A percentile compares a stretch with the other conserved stretches of the same genome.
Conservation (phyloP, 495 filamentous ascomycete species). For the Neurospora pannonica region DNA sequence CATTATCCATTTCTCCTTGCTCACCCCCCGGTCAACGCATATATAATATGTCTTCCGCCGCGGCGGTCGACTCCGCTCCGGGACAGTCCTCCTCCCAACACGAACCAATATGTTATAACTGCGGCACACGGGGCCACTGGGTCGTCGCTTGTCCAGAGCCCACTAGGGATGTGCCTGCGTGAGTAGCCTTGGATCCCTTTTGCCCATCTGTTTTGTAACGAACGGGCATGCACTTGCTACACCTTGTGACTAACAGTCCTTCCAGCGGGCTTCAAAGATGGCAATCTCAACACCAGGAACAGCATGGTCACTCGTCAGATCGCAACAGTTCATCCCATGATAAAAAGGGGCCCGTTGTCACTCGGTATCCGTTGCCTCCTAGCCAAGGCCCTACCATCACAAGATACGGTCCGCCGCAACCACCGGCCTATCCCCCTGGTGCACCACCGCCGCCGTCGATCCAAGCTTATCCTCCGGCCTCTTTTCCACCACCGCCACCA, state of each 20-base stretch:
- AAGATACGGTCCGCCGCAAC: conserved; percentile 16
- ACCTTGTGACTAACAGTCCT: conserved; percentile 11
- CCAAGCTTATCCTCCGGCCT: conserved; percentile 9
- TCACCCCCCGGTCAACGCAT: neutral
- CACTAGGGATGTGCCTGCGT: conserved; percentile 46
- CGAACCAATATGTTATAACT: conserved; percentile 43
- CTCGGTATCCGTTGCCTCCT: conserved; percentile 30
- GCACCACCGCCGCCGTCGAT: conserved; percentile 16
- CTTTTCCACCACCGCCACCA: conserved; percentile 15
- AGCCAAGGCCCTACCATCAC: conserved; percentile 15
- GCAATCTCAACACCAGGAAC: conserved; percentile 30
- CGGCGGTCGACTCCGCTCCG: conserved; percentile 23
- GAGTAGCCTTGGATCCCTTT: conserved; percentile 27
- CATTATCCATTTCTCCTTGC: neutral
- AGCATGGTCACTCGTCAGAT: conserved; percentile 18
- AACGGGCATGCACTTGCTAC: neutral
- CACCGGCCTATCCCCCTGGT: conserved; percentile 23
- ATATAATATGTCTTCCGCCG: conserved; percentile 6
- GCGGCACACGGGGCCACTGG: conserved; percentile 38
- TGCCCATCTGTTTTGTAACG: neutral
- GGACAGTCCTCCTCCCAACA: conserved; percentile 22
- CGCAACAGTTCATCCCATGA: conserved; percentile 17
- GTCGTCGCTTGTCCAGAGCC: conserved; percentile 41
- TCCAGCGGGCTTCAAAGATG: conserved; percentile 30
- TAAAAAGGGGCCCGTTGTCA: conserved; percentile 34